Evolutionary conservation across 306 rosid genomes (phyloP).

Genomic region (Ormosia semicastrata): DNA sequence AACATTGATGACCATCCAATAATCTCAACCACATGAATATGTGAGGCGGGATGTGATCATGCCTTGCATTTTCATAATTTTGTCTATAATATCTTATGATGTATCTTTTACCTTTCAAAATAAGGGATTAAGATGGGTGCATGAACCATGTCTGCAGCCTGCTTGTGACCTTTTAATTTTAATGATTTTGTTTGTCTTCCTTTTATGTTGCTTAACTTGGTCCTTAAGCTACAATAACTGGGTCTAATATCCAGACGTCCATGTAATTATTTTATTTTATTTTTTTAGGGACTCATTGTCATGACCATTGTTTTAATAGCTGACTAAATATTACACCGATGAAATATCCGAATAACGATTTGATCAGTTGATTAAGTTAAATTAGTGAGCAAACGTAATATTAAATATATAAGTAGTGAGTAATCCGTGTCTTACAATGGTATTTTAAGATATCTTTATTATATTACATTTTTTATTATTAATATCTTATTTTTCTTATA

Average conservation of each 20-base stretch:
- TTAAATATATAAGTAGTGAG: no score
- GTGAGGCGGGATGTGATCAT: neutral
- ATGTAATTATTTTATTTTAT: constrained; percentile 20
- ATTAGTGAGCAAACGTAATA: no score
- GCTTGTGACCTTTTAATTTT: neutral
- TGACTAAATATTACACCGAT: no score
- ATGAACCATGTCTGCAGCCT: neutral
- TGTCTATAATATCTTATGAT: neutral
- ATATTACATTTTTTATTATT: no score
- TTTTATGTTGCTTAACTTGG: constrained; percentile 20
- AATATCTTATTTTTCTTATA: no score
- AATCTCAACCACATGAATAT: neutral
- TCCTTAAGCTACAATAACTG: constrained; percentile 12
- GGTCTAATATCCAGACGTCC: neutral
- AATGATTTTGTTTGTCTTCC: neutral
- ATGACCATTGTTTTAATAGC: neutral
- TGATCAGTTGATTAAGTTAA: no score
- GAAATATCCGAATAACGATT: no score
- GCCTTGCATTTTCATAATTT: neutral
- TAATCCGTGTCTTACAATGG: no score
- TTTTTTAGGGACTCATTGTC: constrained; percentile 22
- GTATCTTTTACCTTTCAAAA: neutral
- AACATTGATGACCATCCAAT: neutral
- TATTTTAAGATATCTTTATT: no score
- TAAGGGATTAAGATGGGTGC: neutral